Evolutionary conservation across 805 yeast species (phyloP).

Genomic region (Candida fluviatilis): DNA sequence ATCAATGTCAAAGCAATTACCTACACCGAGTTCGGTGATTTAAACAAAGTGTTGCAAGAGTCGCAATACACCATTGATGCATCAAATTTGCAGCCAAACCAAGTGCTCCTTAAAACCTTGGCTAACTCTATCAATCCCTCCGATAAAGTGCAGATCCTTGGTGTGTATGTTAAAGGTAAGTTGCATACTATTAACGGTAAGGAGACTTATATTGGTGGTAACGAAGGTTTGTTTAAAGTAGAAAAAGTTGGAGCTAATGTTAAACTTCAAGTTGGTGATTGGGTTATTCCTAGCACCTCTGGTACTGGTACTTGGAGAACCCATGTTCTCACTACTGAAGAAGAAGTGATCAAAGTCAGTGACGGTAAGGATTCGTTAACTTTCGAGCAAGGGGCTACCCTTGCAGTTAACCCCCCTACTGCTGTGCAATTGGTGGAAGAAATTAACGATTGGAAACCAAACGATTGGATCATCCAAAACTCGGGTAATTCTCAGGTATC

Average conservation of each 20-base stretch:
- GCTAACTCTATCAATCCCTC: constrained; percentile 91
- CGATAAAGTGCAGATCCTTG: constrained; percentile 81
- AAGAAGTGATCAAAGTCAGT: constrained; percentile 17
- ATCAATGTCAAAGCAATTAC: constrained; percentile 24
- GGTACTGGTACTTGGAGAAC: constrained; percentile 89
- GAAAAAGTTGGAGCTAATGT: constrained; percentile 57
- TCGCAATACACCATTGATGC: constrained; percentile 21
- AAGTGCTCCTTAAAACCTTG: constrained; percentile 61
- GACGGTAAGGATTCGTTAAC: constrained; percentile 20
- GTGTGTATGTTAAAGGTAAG: constrained; percentile 72
- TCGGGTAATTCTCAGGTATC: constrained; percentile 33
- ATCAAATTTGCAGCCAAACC: constrained; percentile 15
- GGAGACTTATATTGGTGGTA: constrained; percentile 85
- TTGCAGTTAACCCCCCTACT: constrained; percentile 84
- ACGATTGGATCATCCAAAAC: constrained; percentile 32
- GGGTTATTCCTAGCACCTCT: constrained; percentile 73
- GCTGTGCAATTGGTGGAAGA: constrained; percentile 70
- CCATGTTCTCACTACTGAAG: constrained; percentile 40
- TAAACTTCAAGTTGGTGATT: constrained; percentile 63
- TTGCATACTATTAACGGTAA: constrained; percentile 42
- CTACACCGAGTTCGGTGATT: constrained; percentile 18
- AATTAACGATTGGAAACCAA: constrained; percentile 9
- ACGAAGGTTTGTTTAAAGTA: constrained; percentile 90
- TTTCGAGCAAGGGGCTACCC: constrained; percentile 72
- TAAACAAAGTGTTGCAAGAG: constrained; percentile 15